Evolutionary conservation across 2,329 filamentous ascomycete species (phyloP), one percentile per base, ranked within the genome.

Genomic region (Peltaster fructicola): DNA sequence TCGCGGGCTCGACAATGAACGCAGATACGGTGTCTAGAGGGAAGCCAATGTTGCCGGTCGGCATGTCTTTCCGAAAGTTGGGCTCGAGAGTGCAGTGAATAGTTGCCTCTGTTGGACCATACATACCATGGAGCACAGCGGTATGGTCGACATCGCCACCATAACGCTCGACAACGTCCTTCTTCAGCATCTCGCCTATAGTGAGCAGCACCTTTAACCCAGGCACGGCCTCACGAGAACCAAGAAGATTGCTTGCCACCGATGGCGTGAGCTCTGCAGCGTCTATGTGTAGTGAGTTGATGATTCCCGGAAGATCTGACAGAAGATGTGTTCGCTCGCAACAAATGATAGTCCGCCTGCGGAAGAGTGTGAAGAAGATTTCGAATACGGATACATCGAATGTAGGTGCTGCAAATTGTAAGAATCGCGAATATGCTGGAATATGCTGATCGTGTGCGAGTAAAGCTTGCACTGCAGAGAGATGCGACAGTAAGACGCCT

Each of bases 331-430:
- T 57, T 14, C 82, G 67, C 28, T 70, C 63, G 36, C 73, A 80
- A 27, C 68, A 66, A 23, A 85, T 67, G 2, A 93, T 54, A 0
- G 80, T 91, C 12, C 57, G 57, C 3, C 76, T 76, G 29, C 80
- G 62, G 33, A 72, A 74, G 9, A 84, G 56, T 0, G 84, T 77
- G 36, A 92, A 92, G 59, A 92, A 92, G 5, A 90, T 84, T 45
- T 93, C 84, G 45, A 93, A 93, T 5, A 92, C 74, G 0, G 80
- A 91, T 6, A 93, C 84, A 48, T 93, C 84, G 45, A 93, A 93
- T 0, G 82, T 92, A 1, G 84, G 80, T 3, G 81, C 75, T 4
- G 84, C 84, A 47, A 92, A 92, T 46, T 93, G 84, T 1, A 93
- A 63, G 46, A 93, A 92, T 22, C 81, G 67, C 9, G 59, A 58